A percentile compares a stretch with the other conserved stretches of the same genome.
Evolutionary conservation across 2,329 filamentous ascomycete genomes (phyloP).

Genomic region (Ophiostoma himal-ulmi): DNA sequence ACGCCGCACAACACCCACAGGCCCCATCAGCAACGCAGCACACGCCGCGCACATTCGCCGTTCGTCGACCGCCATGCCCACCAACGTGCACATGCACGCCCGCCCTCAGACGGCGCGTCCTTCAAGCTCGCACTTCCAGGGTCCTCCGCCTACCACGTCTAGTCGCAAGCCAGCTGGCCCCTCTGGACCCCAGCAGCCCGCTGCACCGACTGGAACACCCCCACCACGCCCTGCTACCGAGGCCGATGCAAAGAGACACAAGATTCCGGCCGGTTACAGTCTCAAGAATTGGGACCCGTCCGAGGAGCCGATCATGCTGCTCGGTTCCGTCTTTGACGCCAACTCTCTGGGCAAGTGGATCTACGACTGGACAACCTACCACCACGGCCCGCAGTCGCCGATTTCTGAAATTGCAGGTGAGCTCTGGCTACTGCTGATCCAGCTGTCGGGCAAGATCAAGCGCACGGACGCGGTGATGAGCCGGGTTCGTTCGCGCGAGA

Average conservation of each 20-base stretch:
- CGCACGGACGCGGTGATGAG: slow-evolving; percentile 72
- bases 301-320: slow-evolving; percentile 86
- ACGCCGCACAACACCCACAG: slow-evolving; percentile 34
- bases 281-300: slow-evolving; percentile 97
- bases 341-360: slow-evolving; percentile 99
- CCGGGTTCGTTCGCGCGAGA: slow-evolving; percentile 66
- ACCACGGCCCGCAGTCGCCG: slow-evolving; percentile 72
- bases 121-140: slow-evolving; percentile 36
- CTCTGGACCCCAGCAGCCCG: slow-evolving; percentile 19
- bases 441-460: slow-evolving; percentile 90
- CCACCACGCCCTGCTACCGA: slow-evolving; percentile 49
- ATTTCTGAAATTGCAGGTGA: slow-evolving; percentile 90
- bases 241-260: slow-evolving; percentile 56
- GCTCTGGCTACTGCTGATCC: slow-evolving; percentile 90
- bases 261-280: slow-evolving; percentile 84
- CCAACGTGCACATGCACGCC: slow-evolving; percentile 36
- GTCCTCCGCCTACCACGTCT: slow-evolving; percentile 31
- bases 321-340: slow-evolving; percentile 93
- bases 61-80: slow-evolving; percentile 25
- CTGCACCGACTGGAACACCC: slow-evolving; percentile 30
- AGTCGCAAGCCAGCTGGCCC: slow-evolving; percentile 27
- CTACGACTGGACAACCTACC: slow-evolving; percentile 97
- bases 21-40: background rate
- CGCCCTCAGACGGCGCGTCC: slow-evolving; percentile 50
- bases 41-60: slow-evolving; percentile 31